Conservation (phyloP, 257 asterid genomes). For the Solanum gandarillasii region DNA sequence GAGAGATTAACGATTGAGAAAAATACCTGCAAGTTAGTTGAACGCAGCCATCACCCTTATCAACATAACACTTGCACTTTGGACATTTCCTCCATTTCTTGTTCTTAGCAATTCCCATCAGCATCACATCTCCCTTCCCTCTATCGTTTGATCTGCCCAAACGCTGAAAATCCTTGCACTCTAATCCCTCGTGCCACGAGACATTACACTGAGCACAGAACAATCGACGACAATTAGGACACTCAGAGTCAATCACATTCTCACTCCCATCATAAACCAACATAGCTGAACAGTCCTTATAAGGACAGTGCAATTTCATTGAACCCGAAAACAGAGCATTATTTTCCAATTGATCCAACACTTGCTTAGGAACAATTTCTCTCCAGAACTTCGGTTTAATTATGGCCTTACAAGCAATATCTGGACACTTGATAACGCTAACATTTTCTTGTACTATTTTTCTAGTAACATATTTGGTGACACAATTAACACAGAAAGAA, state of each 20-base stretch:
- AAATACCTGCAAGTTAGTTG: not conserved
- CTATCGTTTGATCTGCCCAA: not conserved
- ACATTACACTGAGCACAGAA: not conserved
- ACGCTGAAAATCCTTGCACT: not conserved
- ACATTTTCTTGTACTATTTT: not conserved
- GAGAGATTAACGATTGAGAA: not conserved
- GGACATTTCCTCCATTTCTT: not conserved
- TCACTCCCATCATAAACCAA: not conserved
- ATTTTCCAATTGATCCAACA: conserved; percentile 4
- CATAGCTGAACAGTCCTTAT: conserved; percentile 1
- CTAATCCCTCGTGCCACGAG: not conserved
- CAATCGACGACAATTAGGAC: not conserved
- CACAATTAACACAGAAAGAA: conserved; percentile 9
- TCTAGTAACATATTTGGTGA: conserved; percentile 1
- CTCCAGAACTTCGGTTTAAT: not conserved
- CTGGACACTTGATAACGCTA: not conserved
- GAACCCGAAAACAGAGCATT: not conserved
- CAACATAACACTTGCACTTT: not conserved
- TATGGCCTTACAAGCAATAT: not conserved
- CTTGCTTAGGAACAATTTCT: not conserved
- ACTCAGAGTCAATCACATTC: not conserved
- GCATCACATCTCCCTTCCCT: not conserved
- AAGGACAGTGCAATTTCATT: not conserved
- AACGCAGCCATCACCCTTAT: not conserved
- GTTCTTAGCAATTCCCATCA: not conserved